phyloP scores from a whole-genome alignment of 805 yeast genomes.

The Candida sphagnicola region DNA sequence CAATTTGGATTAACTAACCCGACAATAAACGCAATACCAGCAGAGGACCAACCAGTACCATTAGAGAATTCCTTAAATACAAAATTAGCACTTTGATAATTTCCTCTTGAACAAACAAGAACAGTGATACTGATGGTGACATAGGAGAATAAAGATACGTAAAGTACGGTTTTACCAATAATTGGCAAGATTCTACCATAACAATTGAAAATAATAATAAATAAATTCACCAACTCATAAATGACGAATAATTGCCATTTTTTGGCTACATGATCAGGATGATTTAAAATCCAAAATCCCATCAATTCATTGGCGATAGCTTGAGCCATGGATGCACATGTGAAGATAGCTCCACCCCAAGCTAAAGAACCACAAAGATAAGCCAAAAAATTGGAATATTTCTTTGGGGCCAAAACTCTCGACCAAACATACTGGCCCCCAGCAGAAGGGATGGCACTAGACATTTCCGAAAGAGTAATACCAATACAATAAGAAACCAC shows the following conservation, averaged over 20 bases:
- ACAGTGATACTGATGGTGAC: slow-evolving; percentile 33
- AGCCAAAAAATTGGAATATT: slow-evolving; percentile 33
- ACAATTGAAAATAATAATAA: slow-evolving; percentile 31
- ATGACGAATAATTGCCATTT: slow-evolving; percentile 35
- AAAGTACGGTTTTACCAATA: slow-evolving; percentile 32
- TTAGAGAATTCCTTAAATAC: slow-evolving; percentile 19
- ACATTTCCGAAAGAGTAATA: slow-evolving; percentile 34
- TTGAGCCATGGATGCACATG: slow-evolving; percentile 36
- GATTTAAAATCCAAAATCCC: slow-evolving; percentile 34
- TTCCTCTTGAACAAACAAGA: slow-evolving; percentile 33
- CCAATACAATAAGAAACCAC: slow-evolving; percentile 34
- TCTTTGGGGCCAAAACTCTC: slow-evolving; percentile 34
- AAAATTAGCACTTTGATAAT: slow-evolving; percentile 25
- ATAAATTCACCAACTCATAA: slow-evolving; percentile 31
- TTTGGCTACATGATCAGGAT: slow-evolving; percentile 29
- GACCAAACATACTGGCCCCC: slow-evolving; percentile 45
- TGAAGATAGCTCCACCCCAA: slow-evolving; percentile 42
- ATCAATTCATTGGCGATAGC: slow-evolving; percentile 30
- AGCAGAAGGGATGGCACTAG: slow-evolving; percentile 38
- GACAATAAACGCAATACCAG: slow-evolving; percentile 35
- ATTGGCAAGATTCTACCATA: slow-evolving; percentile 33
- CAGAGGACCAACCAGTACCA: slow-evolving; percentile 24
- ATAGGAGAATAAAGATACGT: slow-evolving; percentile 31
- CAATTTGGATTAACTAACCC: slow-evolving; percentile 37
- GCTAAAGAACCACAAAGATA: slow-evolving; percentile 38